These are phyloP conservation scores for Aspergillus thermomutatus DNA, from an alignment of 2,329 filamentous ascomycete genomes.

Conservation along the genomic window DNA sequence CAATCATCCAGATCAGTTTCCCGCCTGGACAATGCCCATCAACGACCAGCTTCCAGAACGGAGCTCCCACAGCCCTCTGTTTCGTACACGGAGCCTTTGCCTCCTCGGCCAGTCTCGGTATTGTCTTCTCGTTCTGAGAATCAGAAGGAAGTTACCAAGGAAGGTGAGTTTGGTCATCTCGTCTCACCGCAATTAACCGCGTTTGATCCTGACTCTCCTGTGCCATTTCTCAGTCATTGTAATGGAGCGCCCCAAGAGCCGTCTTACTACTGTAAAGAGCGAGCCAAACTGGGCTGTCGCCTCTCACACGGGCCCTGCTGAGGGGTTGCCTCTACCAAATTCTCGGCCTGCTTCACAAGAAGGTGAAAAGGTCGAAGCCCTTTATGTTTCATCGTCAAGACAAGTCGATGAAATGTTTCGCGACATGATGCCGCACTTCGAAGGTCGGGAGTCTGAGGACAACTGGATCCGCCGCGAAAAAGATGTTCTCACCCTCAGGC, in stretches of 20 bases:
- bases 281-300: slow-evolving; percentile 17
- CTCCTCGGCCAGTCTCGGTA: not conserved
- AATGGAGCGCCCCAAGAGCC: slow-evolving; percentile 15
- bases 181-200: not conserved
- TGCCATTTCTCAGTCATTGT: slow-evolving; percentile 7
- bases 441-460: slow-evolving; percentile 82
- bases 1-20: not conserved
- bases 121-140: not conserved
- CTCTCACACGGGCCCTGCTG: slow-evolving; percentile 4
- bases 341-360: slow-evolving; percentile 46
- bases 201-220: not conserved
- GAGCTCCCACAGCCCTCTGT: not conserved
- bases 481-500: slow-evolving; percentile 70
- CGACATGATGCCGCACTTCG: slow-evolving; percentile 77
- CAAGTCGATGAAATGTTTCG: slow-evolving; percentile 86
- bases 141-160: not conserved
- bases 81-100: not conserved
- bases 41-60: not conserved
- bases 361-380: slow-evolving; percentile 69
- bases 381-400: slow-evolving; percentile 77
- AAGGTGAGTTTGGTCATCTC: not conserved
- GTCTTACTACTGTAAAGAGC: slow-evolving; percentile 17
- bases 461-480: slow-evolving; percentile 91
- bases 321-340: slow-evolving; percentile 33
- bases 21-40: not conserved